These are phyloP conservation scores for Erodium trifolium DNA, from an alignment of 441 rosid genomes.

Conservation along the genomic window DNA sequence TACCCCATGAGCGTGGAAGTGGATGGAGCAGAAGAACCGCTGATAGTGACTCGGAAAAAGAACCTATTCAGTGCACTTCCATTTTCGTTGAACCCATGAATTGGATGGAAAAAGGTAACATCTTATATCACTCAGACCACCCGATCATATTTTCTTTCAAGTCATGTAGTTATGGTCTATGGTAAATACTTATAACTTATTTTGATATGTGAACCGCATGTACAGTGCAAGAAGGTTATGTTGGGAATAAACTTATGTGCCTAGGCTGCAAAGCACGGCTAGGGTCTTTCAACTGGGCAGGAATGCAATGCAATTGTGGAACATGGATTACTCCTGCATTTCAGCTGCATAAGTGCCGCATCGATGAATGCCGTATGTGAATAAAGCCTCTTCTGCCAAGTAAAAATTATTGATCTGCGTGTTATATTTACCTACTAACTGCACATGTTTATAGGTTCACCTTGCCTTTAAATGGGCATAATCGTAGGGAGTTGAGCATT, in stretches of 20 bases:
- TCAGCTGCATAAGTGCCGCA: background rate
- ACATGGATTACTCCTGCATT: background rate
- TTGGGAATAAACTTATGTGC: background rate
- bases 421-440: background rate
- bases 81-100: background rate
- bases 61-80: background rate
- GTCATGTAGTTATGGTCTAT: background rate
- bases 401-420: too few species aligned
- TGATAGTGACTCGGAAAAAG: background rate
- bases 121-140: background rate
- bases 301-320: constrained; percentile 3
- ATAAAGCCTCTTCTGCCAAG: background rate
- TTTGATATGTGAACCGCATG: background rate
- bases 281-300: background rate
- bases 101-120: constrained; percentile 1
- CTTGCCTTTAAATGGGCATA: background rate
- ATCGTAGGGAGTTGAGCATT: background rate
- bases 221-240: background rate
- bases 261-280: background rate
- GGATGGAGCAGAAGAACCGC: background rate
- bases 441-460: background rate
- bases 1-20: background rate
- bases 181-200: background rate
- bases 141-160: background rate
- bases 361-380: background rate